Conservation (phyloP, 1,139 yeast genomes). For the Lodderomyces jiufengensis region DNA sequence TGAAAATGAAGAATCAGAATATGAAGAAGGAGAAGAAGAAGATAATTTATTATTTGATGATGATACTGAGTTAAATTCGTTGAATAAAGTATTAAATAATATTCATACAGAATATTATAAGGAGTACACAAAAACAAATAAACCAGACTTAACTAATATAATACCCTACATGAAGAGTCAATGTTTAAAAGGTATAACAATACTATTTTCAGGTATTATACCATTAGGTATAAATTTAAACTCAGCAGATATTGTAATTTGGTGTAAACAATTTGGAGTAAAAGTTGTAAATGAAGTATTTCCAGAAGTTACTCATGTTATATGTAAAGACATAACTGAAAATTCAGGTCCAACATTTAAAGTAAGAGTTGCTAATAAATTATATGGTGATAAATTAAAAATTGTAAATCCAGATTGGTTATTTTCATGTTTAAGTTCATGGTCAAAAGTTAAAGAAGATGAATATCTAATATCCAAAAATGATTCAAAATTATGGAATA, state of each 20-base stretch:
- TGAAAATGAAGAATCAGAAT: slow-evolving; percentile 8
- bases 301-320: slow-evolving; percentile 81
- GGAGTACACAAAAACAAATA: slow-evolving; percentile 29
- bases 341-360: slow-evolving; percentile 53
- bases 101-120: slow-evolving; percentile 69
- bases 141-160: slow-evolving; percentile 62
- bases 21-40: slow-evolving; percentile 24
- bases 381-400: slow-evolving; percentile 57
- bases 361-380: slow-evolving; percentile 68
- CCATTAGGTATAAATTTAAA: slow-evolving; percentile 74
- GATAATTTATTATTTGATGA: slow-evolving; percentile 69
- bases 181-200: slow-evolving; percentile 66
- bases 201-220: slow-evolving; percentile 81
- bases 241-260: slow-evolving; percentile 78
- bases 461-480: slow-evolving; percentile 53
- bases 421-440: slow-evolving; percentile 74
- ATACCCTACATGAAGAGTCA: slow-evolving; percentile 68
- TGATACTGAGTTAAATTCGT: slow-evolving; percentile 66
- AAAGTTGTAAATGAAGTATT: slow-evolving; percentile 70
- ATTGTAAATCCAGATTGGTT: slow-evolving; percentile 94
- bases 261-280: slow-evolving; percentile 94
- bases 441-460: slow-evolving; percentile 69
- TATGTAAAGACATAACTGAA: slow-evolving; percentile 71
- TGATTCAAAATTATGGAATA: slow-evolving; percentile 35
- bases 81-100: slow-evolving; percentile 59